Evolutionary conservation across 495 filamentous ascomycete genomes (phyloP).

Genomic region (Hypoxylon cercidicola): DNA sequence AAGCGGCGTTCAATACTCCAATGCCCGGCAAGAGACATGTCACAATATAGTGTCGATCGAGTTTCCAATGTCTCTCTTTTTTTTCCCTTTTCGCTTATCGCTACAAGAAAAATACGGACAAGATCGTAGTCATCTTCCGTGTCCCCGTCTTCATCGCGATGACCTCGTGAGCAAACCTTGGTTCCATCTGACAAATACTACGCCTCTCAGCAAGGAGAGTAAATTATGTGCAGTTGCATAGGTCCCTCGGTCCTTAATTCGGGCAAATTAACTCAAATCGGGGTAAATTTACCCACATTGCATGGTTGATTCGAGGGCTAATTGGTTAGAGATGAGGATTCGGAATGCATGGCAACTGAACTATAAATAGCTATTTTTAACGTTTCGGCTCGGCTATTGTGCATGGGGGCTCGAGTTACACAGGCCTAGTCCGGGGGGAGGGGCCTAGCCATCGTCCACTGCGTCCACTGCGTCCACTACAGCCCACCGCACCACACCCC

Average conservation of each 20-base stretch:
- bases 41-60: constrained; percentile 3
- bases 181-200: background rate
- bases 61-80: constrained; percentile 6
- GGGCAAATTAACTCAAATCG: constrained; percentile 34
- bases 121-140: background rate
- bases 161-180: background rate
- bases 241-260: constrained; percentile 34
- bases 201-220: constrained; percentile 9
- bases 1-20: constrained; percentile 22
- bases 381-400: constrained; percentile 42
- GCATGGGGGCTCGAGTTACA: constrained; percentile 32
- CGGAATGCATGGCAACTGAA: constrained; percentile 30
- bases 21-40: constrained; percentile 10
- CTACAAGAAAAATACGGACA: background rate
- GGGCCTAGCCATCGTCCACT: no score
- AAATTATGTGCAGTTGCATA: constrained; percentile 15
- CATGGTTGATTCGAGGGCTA: constrained; percentile 21
- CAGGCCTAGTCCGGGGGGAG: constrained; percentile 26
- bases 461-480: constrained; percentile 17
- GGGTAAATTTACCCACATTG: constrained; percentile 35
- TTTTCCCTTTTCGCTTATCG: background rate
- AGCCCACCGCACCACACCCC: background rate
- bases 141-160: background rate
- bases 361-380: constrained; percentile 52
- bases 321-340: constrained; percentile 34